Evolutionary conservation across 176 grass and related monocot species (phyloP).

Genomic region (Zea luxurians): DNA sequence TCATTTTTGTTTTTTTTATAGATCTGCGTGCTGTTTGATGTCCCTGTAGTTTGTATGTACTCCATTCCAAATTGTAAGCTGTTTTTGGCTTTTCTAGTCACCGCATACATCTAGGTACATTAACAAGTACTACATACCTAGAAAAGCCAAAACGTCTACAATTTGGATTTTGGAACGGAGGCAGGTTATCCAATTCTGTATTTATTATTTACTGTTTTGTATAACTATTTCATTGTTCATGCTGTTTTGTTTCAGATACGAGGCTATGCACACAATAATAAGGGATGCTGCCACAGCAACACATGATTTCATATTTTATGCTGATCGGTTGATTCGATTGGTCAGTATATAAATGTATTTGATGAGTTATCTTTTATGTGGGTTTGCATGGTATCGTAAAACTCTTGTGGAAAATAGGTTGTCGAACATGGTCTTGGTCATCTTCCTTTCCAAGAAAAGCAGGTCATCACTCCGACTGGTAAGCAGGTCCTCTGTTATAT

Average conservation of each 20-base stretch:
- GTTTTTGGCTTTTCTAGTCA: too few species aligned
- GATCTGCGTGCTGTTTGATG: neutral
- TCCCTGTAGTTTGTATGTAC: too few species aligned
- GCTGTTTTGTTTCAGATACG: constrained; percentile 62
- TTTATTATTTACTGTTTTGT: neutral
- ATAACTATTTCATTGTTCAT: constrained; percentile 33
- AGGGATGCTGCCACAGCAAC: constrained; percentile 87
- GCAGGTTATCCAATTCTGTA: neutral
- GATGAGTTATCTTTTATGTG: constrained; percentile 37
- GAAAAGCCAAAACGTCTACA: neutral
- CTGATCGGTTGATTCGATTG: constrained; percentile 93
- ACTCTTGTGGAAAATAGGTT: constrained; percentile 66
- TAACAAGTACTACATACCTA: neutral
- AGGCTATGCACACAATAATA: constrained; percentile 99
- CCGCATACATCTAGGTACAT: neutral
- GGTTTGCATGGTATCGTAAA: constrained; percentile 40
- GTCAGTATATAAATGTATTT: constrained; percentile 55
- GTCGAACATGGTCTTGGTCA: constrained; percentile 92
- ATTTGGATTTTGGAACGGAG: neutral
- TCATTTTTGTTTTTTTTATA: constrained; percentile 12
- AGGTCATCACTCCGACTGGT: constrained; percentile 95
- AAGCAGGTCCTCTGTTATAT: constrained; percentile 29
- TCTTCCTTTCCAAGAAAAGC: constrained; percentile 91
- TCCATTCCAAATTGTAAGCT: constrained; percentile 1
- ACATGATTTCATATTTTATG: constrained; percentile 99